Evolutionary conservation across 108 stramenopile species (phyloP).

Genomic region (Cyclotella cryptica): DNA sequence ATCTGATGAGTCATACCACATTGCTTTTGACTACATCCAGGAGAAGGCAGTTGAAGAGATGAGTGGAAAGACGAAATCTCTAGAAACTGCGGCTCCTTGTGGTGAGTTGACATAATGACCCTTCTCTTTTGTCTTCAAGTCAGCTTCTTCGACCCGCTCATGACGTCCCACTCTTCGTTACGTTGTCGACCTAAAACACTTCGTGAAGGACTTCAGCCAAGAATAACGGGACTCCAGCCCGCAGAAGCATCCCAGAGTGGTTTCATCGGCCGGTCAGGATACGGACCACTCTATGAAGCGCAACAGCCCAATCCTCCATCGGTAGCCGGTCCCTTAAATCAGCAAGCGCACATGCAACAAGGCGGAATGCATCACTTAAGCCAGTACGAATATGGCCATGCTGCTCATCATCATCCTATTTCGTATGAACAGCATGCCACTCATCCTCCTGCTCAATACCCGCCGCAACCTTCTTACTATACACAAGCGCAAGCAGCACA

Average conservation of each 20-base stretch:
- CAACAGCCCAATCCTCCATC: slow-evolving; percentile 11
- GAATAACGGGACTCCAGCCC: not conserved
- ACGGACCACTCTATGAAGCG: slow-evolving; percentile 23
- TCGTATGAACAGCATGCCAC: not conserved
- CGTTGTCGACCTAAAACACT: not conserved
- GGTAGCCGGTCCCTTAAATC: not conserved
- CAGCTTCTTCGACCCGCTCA: too few species aligned
- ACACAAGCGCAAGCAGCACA: slow-evolving; percentile 12
- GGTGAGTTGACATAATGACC: not conserved
- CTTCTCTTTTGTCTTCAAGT: not conserved
- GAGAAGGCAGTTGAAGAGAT: slow-evolving; percentile 5
- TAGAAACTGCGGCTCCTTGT: not conserved
- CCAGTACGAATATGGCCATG: not conserved
- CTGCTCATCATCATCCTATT: not conserved
- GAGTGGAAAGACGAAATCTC: not conserved
- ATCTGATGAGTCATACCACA: not conserved
- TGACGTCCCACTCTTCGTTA: not conserved
- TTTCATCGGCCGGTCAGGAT: slow-evolving; percentile 11
- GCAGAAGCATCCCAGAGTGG: not conserved
- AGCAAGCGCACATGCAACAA: not conserved
- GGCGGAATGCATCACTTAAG: slow-evolving; percentile 5
- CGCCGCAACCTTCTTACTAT: slow-evolving; percentile 6
- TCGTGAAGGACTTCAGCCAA: not conserved
- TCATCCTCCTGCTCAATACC: not conserved
- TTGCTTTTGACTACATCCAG: not conserved